Evolutionary conservation across 129 eudicot genomes (phyloP).

Genomic region (Flaveria sonorensis): DNA sequence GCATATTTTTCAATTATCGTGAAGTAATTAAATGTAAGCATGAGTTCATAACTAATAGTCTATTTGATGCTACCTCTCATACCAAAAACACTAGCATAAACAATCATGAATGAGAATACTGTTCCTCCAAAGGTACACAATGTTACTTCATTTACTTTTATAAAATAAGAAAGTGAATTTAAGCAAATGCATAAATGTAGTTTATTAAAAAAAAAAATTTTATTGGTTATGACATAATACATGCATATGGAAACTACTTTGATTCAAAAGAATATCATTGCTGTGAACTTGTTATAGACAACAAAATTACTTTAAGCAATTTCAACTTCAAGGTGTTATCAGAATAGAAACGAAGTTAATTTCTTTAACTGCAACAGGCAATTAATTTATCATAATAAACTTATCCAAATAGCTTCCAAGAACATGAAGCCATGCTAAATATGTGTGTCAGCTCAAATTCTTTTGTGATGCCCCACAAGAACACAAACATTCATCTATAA

Average conservation of each 20-base stretch:
- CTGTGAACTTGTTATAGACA: background rate
- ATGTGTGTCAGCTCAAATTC: background rate
- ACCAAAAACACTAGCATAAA: background rate
- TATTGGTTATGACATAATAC: background rate
- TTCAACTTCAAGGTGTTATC: background rate
- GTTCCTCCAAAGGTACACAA: background rate
- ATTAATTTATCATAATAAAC: background rate
- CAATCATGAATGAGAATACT: background rate
- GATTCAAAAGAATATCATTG: background rate
- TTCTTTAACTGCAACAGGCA: background rate
- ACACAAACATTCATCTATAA: background rate
- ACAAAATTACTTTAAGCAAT: background rate
- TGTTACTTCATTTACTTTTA: background rate
- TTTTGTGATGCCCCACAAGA: background rate
- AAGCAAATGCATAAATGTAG: background rate
- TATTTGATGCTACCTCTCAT: constrained; percentile 5
- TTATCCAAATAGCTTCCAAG: constrained; percentile 4
- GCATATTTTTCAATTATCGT: background rate
- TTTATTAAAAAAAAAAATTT: background rate
- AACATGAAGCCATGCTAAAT: constrained; percentile 7
- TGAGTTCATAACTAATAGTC: background rate
- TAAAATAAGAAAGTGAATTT: background rate
- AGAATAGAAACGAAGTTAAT: background rate
- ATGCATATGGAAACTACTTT: background rate
- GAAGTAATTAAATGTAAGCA: background rate